These are phyloP conservation scores for Tulasnella sp. DNA, from an alignment of 768 basidiomycete species.

Conservation along the genomic window DNA sequence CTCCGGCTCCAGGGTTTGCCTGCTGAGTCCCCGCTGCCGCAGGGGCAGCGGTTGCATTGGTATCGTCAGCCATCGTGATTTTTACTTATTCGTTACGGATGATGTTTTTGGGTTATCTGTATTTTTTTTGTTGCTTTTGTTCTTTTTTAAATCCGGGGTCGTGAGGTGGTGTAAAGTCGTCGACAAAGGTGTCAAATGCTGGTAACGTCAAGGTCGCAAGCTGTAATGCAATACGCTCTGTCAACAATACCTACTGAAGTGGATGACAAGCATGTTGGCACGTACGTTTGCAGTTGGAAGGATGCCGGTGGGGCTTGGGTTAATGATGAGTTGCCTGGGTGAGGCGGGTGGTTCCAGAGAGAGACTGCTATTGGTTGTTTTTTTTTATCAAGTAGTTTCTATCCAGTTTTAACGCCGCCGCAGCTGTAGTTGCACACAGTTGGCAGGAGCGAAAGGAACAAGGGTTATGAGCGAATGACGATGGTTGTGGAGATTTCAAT, in stretches of 20 bases:
- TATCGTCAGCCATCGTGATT: constrained; percentile 3
- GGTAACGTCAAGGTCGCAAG: constrained; percentile 12
- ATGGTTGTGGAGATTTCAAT: too few relatives aligned
- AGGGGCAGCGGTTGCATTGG: neutral
- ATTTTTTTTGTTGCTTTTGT: constrained; percentile 9
- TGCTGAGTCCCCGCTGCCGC: neutral
- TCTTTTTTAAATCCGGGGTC: constrained; percentile 10
- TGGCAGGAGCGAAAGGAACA: too few relatives aligned
- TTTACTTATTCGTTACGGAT: constrained; percentile 7
- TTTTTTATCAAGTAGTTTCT: too few relatives aligned
- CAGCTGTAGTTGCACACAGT: too few relatives aligned
- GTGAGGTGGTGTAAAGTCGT: constrained; percentile 4
- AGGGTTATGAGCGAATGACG: too few relatives aligned
- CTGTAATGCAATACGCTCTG: neutral
- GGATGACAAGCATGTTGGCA: neutral
- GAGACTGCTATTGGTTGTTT: constrained; percentile 12
- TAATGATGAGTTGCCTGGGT: constrained; percentile 7
- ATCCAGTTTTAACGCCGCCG: too few relatives aligned
- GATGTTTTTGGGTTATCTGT: constrained; percentile 1
- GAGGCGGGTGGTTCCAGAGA: constrained; percentile 9
- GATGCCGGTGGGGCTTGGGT: constrained; percentile 8
- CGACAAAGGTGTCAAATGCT: constrained; percentile 1
- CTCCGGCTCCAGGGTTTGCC: neutral
- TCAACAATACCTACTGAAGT: neutral
- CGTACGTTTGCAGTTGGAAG: constrained; percentile 15